These are phyloP conservation scores for Alternaria triticimaculans DNA, from an alignment of 2,329 filamentous ascomycete genomes.

Conservation along the genomic window DNA sequence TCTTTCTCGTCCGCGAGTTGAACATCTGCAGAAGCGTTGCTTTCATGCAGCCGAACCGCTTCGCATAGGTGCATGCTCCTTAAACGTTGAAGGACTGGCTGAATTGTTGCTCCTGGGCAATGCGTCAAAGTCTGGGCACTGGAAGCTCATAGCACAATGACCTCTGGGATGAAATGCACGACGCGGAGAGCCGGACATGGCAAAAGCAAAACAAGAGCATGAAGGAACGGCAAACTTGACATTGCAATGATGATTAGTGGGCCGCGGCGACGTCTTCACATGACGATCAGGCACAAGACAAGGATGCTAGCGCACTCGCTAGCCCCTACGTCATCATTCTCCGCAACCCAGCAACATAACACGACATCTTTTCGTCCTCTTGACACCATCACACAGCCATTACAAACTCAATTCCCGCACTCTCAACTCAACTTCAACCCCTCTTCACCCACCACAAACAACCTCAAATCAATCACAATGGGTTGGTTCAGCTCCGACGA, in stretches of 20 bases:
- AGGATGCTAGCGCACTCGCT: constrained; percentile 11
- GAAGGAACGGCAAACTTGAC: not conserved
- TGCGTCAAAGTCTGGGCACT: not conserved
- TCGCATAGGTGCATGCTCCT: not conserved
- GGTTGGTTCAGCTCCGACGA: constrained; percentile 35
- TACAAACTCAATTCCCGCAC: not conserved
- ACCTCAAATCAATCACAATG: constrained; percentile 23
- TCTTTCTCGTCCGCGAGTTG: not conserved
- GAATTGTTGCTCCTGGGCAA: not conserved
- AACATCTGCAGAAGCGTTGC: not conserved
- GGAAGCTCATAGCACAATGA: not conserved
- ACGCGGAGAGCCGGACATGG: not conserved
- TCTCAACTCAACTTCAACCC: not conserved
- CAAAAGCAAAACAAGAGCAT: not conserved
- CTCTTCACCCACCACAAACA: not conserved
- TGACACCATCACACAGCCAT: constrained; percentile 1
- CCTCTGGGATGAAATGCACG: not conserved
- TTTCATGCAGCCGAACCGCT: not conserved
- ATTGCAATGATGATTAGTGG: not conserved
- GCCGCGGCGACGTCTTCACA: not conserved
- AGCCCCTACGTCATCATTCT: constrained; percentile 13
- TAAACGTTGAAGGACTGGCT: not conserved
- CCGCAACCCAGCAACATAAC: constrained; percentile 11
- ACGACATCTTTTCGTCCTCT: not conserved
- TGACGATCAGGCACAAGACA: constrained; percentile 13